A percentile compares a stretch with the other conserved stretches of the same genome.
phyloP scores from a whole-genome alignment of 257 asterid species.

The Cynanchum wilfordii region DNA sequence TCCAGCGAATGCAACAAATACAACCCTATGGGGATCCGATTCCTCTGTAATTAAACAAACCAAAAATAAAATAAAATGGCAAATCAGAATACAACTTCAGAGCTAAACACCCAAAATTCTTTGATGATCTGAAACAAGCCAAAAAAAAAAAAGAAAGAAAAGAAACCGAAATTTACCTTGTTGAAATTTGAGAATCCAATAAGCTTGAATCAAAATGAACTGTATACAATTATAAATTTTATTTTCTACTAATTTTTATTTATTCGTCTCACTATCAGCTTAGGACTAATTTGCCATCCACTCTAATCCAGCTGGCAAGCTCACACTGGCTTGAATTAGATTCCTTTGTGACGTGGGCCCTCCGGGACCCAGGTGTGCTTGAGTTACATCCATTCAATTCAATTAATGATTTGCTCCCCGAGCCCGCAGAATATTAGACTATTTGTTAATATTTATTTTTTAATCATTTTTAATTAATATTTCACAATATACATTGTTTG shows the following conservation, averaged over 20 bases:
- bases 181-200: slow-evolving; percentile 12
- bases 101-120: not conserved
- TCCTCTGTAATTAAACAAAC: not conserved
- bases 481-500: too few relatives aligned
- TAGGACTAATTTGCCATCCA: not conserved
- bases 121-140: not conserved
- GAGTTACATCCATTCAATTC: too few relatives aligned
- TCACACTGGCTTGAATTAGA: slow-evolving; percentile 9
- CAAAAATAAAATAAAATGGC: too few relatives aligned
- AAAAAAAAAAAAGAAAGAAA: too few relatives aligned
- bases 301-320: not conserved
- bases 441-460: too few relatives aligned
- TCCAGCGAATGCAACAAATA: slow-evolving; percentile 22
- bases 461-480: too few relatives aligned
- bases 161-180: slow-evolving; percentile 7
- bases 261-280: not conserved
- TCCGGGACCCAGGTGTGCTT: too few relatives aligned
- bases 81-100: not conserved
- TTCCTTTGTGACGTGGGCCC: not conserved
- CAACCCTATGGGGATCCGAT: slow-evolving; percentile 23
- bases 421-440: too few relatives aligned
- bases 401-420: too few relatives aligned
- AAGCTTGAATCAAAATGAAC: not conserved
- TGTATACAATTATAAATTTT: not conserved
- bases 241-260: not conserved